A percentile compares a stretch with the other conserved stretches of the same genome.
Evolutionary conservation across 1,284 basidiomycete species (phyloP).

Genomic region (Ustilago vetiveriae): DNA sequence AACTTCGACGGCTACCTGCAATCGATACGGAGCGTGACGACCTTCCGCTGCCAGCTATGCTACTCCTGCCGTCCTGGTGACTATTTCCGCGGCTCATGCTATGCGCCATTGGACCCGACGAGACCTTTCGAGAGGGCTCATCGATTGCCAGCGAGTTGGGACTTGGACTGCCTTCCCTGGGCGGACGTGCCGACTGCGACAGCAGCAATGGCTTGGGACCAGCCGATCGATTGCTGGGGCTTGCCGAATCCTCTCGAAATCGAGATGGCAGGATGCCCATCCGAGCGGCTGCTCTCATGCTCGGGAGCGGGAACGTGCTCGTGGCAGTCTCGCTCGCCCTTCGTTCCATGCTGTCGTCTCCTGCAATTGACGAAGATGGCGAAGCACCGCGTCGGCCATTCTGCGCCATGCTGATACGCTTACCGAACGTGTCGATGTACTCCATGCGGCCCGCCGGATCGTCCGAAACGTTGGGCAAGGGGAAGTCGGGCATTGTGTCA

Average conservation of each 20-base stretch:
- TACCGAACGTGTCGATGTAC: conserved; percentile 39
- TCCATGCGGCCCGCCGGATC: conserved; percentile 52
- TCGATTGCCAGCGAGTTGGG: conserved; percentile 21
- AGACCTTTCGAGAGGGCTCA: conserved; percentile 52
- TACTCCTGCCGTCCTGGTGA: conserved; percentile 19
- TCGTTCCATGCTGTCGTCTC: conserved; percentile 23
- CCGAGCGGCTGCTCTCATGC: conserved; percentile 46
- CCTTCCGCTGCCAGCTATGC: conserved; percentile 16
- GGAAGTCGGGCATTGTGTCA: conserved; percentile 57
- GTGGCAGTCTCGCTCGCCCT: conserved; percentile 22
- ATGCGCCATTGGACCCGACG: conserved; percentile 53
- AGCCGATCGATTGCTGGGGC: conserved; percentile 11
- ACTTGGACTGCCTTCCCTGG: conserved; percentile 45
- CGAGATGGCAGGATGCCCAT: conserved; percentile 42
- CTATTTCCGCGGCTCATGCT: conserved; percentile 30
- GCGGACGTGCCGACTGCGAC: conserved; percentile 48
- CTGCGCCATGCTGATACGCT: conserved; percentile 31
- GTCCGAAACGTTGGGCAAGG: conserved; percentile 54
- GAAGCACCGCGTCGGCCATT: conserved; percentile 12
- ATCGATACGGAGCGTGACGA: conserved; percentile 24
- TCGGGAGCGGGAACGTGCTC: conserved; percentile 39
- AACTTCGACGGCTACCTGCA: conserved; percentile 28
- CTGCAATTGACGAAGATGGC: conserved; percentile 23
- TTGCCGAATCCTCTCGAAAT: conserved; percentile 18
- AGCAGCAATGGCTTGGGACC: conserved; percentile 58